Base-by-base conservation (phyloP, 192 early-diverging fungal species). In the Phycomyces blakesleeanus region DNA sequence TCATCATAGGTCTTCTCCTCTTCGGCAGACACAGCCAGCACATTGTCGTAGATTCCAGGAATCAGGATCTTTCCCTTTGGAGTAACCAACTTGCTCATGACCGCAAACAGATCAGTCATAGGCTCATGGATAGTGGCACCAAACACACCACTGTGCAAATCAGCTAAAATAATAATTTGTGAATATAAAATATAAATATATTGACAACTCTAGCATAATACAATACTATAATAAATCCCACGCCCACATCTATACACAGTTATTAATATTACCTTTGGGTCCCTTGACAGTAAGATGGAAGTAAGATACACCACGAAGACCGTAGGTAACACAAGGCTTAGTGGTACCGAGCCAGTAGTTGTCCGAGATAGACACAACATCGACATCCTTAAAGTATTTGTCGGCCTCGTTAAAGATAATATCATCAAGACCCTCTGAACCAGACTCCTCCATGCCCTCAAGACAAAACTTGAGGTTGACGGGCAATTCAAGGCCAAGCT, bases 301-400 rank as follows among this genome's bases (percentile, higher is more conserved):
- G 74, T 85, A 85, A 10, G 82, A 84, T 25, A 90, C 76, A 44
- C 87, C 92, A 59, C 96, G 94, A 52, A 98, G 88, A 60, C 96
- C 96, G 71, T 98, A 97, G 51, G 97, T 98, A 63, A 98, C 78
- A 82, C 97, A 98, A 29, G 97, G 97, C 80, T 96, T 97, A 63
- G 78, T 89, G 52, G 85, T 93, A 60, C 97, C 95, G 21, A 97
- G 79, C 95, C 97, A 98, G 84, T 97, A 98, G 83, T 98, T 98
- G 82, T 98, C 96, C 65, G 82, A 85, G 72, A 98, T 98, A 82
- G 93, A 96, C 51, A 98, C 94, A 60, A 90, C 92, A 77, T 98
- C 97, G 0, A 91, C 91, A 73, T 84, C 87, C 72, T 83, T 86
- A 82, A 98, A 97, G 80, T 89, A 94, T 66, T 81, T 83, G 66